A percentile compares a stretch with the other conserved stretches of the same genome.
Evolutionary conservation across 148 eudicot species (phyloP).

Genomic region (Heliosperma pusillum): DNA sequence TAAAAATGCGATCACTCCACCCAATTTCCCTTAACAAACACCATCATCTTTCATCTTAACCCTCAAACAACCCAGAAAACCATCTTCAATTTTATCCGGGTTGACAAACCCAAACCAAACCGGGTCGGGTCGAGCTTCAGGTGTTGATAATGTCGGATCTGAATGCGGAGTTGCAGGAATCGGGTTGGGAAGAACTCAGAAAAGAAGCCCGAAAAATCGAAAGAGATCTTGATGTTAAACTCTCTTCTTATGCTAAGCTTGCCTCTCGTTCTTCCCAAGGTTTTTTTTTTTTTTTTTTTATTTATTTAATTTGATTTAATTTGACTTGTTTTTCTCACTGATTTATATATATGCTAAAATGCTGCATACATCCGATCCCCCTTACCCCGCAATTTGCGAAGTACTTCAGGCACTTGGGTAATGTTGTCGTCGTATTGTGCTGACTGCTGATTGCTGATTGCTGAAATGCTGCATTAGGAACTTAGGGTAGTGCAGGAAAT

Average conservation of each 20-base stretch:
- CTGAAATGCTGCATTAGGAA: neutral
- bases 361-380: neutral
- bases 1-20: slow-evolving; percentile 6
- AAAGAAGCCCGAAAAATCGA: slow-evolving; percentile 91
- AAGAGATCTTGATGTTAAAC: slow-evolving; percentile 94
- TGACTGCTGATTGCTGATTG: too few relatives aligned
- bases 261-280: slow-evolving; percentile 68
- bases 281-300: neutral
- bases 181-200: slow-evolving; percentile 95
- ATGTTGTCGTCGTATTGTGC: neutral
- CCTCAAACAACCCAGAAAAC: neutral
- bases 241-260: slow-evolving; percentile 88
- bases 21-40: neutral
- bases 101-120: neutral
- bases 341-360: neutral
- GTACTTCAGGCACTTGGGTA: neutral
- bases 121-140: neutral
- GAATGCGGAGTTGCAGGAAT: slow-evolving; percentile 65
- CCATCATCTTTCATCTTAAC: neutral
- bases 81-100: neutral
- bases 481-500: neutral
- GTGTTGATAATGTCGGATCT: slow-evolving; percentile 38
- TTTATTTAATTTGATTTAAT: neutral
- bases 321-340: neutral
- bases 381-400: neutral